Evolutionary conservation across 257 asterid species (phyloP), one percentile per base, ranked within the genome.

Genomic region (Solanum bulbocastanum): DNA sequence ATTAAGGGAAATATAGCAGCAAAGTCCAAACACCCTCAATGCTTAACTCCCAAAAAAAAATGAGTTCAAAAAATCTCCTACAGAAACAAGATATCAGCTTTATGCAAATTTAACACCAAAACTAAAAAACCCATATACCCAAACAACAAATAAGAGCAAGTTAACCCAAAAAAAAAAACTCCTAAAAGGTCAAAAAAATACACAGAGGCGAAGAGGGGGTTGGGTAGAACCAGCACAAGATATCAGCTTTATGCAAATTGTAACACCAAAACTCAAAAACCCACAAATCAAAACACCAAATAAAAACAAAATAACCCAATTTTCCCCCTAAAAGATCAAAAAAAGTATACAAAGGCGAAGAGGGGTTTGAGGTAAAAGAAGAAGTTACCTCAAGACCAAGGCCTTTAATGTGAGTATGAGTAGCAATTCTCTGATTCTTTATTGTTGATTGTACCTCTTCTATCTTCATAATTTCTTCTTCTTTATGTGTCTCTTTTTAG

Each of bases 381-480:
- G 58, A 32, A 74, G 13, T 49, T 85, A 92, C 94, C 92, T 92
- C 92, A 65, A 92, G 92, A 25, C 94, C 94, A 84, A 92, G 94
- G 87, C 94, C 92, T 90, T 92, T 92, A 52, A 92, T 92, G 65
- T 91, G 94, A 75, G 94, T 92, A 75, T 92, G 94, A 60, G 92
- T 90, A 10, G 93, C 93, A 39, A 90, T 89, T 62, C 94, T 90
- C 83, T 91, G 92, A 87, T 92, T 91, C 91, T 92, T 91, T 1
- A 92, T 87, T 8, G 92, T 90, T 22, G 94, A 92, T 74, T 92
- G 93, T 30, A 91, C 94, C 76, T 92, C 94, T 83, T 92, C 94
- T 87, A 91, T 92, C 90, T 86, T 92, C 92, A 91, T 90, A 83
- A 52, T 86, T 60, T 23, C 14, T n/a, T 32, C 83, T 39, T 46